Conservation (phyloP, 1,139 yeast species). For the Protomyces inouyei region DNA sequence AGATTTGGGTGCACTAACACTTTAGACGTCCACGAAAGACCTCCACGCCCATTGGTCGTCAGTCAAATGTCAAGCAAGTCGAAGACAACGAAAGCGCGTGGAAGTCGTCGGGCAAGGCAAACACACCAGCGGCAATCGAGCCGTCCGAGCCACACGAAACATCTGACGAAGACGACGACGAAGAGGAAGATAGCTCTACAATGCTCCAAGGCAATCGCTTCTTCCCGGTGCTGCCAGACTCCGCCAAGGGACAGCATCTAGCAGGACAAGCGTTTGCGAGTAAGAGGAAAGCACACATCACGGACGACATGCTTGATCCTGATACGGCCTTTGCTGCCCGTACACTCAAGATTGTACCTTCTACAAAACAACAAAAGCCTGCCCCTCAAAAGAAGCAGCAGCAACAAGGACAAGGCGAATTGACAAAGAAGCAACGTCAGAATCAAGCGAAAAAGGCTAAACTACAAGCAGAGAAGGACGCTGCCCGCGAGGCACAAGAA, state of each 20-base stretch:
- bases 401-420: background rate
- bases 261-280: background rate
- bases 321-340: slow-evolving; percentile 4
- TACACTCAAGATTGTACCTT: slow-evolving; percentile 13
- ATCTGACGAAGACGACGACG: background rate
- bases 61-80: background rate
- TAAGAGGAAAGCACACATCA: background rate
- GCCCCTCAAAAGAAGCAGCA: background rate
- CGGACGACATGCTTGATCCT: slow-evolving; percentile 1
- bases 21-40: slow-evolving; percentile 12
- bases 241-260: background rate
- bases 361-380: background rate
- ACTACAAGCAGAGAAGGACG: slow-evolving; percentile 16
- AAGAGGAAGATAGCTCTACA: background rate
- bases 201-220: background rate
- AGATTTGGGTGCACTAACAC: background rate
- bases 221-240: background rate
- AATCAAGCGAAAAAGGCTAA: slow-evolving; percentile 21
- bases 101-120: too few species aligned
- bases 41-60: slow-evolving; percentile 13
- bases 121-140: too few species aligned
- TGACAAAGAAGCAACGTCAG: slow-evolving; percentile 25
- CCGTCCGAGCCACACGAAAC: too few species aligned
- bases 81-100: background rate
- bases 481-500: slow-evolving; percentile 1